Evolutionary conservation across 352 stramenopile species (phyloP), one percentile per base, ranked within the genome.

Genomic region (Phytophthora rubi): DNA sequence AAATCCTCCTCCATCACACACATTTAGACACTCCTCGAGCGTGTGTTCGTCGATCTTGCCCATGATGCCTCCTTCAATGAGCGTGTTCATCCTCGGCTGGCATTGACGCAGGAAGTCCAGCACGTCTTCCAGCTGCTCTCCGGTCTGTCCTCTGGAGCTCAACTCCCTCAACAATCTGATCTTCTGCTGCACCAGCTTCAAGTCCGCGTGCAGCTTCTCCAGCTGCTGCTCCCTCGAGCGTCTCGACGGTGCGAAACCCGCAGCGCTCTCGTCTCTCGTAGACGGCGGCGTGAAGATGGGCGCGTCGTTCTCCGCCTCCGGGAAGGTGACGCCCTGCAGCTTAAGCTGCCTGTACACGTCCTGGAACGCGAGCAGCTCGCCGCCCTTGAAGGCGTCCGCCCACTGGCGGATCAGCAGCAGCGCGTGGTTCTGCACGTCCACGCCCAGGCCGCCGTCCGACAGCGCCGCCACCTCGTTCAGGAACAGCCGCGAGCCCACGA

Each of bases 41-140:
- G 83, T 94, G 21, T 71, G 70, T 53, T 96, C 89, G 64, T 94
- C 83, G 56, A 96, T 88, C 73, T 94, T 95, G 63, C 87, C 89
- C 73, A 89, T 88, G 48, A 96, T 77, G 0, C 89, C 89, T 55
- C 87, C 89, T 76, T 96, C 89, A 69, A 96, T 96, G 12, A 96
- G 70, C 48, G 87, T 91, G 70, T 96, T 96, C 86, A 96, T 96
- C 51, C 89, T 86, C 6, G 87, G 89, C 59, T 93, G 85, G 64
- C 89, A 96, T 65, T 96, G 89, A 1, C 79, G 85, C 49, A 96
- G 60, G 59, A 96, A 96, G 64, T 96, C 89, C 45, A 94, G 58
- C 12, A 85, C 77, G 37, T 96, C 81, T 26, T 96, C 89, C 16
- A 89, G 65, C 32, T 82, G 71, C 18, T 91, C 85, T 12, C 59